These are phyloP conservation scores for Cajanus cajan DNA, from an alignment of 306 rosid species.

Conservation along the genomic window DNA sequence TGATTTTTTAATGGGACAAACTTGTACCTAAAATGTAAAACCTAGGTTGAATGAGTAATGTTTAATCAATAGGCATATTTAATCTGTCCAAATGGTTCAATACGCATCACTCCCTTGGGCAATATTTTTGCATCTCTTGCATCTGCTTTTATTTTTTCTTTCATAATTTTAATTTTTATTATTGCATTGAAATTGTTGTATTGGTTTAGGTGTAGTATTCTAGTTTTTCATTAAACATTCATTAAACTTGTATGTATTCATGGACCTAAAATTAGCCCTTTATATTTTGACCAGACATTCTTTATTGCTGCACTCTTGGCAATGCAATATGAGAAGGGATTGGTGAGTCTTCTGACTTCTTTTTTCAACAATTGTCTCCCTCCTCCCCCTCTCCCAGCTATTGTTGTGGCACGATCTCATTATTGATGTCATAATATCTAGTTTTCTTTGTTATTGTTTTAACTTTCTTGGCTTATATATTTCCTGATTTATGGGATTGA, in stretches of 20 bases:
- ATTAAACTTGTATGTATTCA: neutral
- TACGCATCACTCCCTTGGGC: neutral
- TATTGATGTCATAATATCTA: neutral
- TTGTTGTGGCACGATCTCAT: neutral
- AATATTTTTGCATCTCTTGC: neutral
- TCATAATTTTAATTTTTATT: neutral
- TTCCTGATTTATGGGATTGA: neutral
- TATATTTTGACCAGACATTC: constrained; percentile 74
- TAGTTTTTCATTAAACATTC: constrained; percentile 9
- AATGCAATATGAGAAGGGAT: constrained; percentile 89
- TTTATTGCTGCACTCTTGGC: constrained; percentile 99
- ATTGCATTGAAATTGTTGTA: neutral
- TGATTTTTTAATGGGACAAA: neutral
- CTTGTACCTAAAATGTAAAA: neutral
- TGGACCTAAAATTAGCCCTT: constrained; percentile 26
- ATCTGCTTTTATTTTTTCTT: neutral
- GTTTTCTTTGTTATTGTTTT: neutral
- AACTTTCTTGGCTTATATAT: neutral
- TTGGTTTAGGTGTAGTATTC: neutral
- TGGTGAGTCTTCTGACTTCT: constrained; percentile 54
- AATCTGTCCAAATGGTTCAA: neutral
- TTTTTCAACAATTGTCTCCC: neutral
- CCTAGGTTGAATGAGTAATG: neutral
- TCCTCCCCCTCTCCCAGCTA: neutral
- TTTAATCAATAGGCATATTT: neutral